phyloP scores from a whole-genome alignment of 108 stramenopile species.

The Aurantiochytrium sp. region DNA sequence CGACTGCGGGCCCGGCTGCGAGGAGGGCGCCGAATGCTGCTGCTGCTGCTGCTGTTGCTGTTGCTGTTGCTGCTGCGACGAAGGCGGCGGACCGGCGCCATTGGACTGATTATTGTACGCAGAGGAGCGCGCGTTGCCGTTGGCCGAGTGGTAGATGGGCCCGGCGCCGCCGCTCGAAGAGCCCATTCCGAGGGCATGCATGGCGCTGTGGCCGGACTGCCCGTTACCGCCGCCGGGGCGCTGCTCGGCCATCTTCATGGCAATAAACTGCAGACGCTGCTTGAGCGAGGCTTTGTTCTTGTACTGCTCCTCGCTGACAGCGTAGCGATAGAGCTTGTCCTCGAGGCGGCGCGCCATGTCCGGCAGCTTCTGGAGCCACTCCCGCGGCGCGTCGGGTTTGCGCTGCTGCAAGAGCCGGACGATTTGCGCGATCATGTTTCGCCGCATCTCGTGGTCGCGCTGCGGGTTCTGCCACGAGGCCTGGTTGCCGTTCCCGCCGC shows the following conservation, averaged over 20 bases:
- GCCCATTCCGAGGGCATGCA: too few species aligned
- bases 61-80: too few species aligned
- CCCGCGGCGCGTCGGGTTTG: constrained; percentile 85
- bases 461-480: not conserved
- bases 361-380: constrained; percentile 88
- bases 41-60: too few species aligned
- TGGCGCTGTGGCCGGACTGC: too few species aligned
- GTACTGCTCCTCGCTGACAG: constrained; percentile 79
- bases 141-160: too few species aligned
- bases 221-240: not conserved
- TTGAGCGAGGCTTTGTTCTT: constrained; percentile 82
- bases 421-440: constrained; percentile 90
- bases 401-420: constrained; percentile 84
- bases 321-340: constrained; percentile 82
- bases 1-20: too few species aligned
- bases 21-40: too few species aligned
- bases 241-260: constrained; percentile 70
- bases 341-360: constrained; percentile 93
- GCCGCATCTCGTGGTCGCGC: constrained; percentile 71
- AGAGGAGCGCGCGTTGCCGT: too few species aligned
- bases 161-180: too few species aligned
- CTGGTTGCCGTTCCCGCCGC: not conserved
- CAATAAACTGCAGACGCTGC: constrained; percentile 81
- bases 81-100: too few species aligned
- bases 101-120: too few species aligned